Base-by-base conservation (phyloP, 2,329 filamentous ascomycete genomes). In the Fusarium sp. region DNA sequence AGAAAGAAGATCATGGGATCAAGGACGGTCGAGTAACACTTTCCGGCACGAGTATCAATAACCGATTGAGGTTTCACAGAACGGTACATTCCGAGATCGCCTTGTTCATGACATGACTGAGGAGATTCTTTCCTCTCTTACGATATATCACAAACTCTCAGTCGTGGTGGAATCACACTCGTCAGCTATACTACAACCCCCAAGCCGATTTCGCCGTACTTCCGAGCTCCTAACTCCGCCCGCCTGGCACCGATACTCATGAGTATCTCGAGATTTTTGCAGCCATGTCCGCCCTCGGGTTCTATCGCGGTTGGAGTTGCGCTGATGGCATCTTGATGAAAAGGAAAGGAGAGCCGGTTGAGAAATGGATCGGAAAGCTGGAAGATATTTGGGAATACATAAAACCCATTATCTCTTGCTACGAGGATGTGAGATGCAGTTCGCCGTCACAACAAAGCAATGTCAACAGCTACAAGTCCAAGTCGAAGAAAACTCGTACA, bases 271-370 rank as follows among this genome's bases (percentile, higher is more conserved):
- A 55, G 41, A 63, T 58, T 51, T 67, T 71, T 31, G 19, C 55
- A 67, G 70, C 66, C 70, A 67, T 71, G 70, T 73, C 70, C 70
- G 19, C 70, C 70, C 42, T 73, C 70, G 70, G 70, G 62, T 56
- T 57, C 56, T 54, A 54, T 58, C 41, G 48, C 66, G 70, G 70
- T 67, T 73, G 57, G 70, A 67, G 70, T 71, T 73, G 60, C 69
- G 63, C 35, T 55, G 35, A 23, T 57, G 55, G 29, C 46, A 21
- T 35, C 33, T 44, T 21, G 27, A 41, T 49, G 54, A 25, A 25
- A 57, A 42, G 59, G 60, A 35, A 57, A 70, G 46, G 46, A 55
- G 33, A 66, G 45, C 48, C 51, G 60, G 25, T 58, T 45, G 42
- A 44, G 48, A 44, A 33, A 52, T 58, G 33, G 25, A 39, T 54